Evolutionary conservation across 352 stramenopile species (phyloP), one percentile per base, ranked within the genome.

Genomic region (Blastocystis sp.): DNA sequence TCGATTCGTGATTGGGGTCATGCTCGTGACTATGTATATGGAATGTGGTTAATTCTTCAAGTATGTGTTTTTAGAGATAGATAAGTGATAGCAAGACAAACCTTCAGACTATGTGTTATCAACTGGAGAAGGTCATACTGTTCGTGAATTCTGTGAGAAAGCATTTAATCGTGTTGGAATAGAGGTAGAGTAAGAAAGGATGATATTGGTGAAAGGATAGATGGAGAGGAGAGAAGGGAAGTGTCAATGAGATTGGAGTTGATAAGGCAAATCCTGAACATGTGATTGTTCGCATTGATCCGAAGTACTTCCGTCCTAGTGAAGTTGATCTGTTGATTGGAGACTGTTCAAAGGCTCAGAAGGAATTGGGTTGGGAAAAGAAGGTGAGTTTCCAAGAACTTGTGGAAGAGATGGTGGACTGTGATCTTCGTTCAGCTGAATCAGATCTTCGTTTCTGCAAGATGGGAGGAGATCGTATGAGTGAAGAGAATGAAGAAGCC

Each of bases 11-110:
- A 99, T 92, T 99, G 96, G 96, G 96, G 96, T 87, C 95, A 98
- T 90, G 96, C 96, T 21, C 92, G 93, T 69, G 96, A 99, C 91
- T 99, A 98, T 88, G 94, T 98, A 52, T 92, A 98, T 88, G 97
- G 95, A 81, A 99, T 99, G 96, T 99, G 96, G 96, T 93, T 92
- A 81, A 99, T 99, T 94, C 91, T 98, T 39, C 96, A 98, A 91
- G 61, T 73, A 46, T 19, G 12, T 19, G 32, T 49, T 7, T 9
- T 49, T 11, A 73, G 12, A 0, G 32, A 12, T 12, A 39, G 24
- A 9, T 73, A 39, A 73, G 2, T 9, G 69, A 24, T 86, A 91
- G 66, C 88, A 92, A 63, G 93, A 96, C 58, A 90, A 91, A 73
- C 88, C 93, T 54, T 93, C 95, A 89, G 93, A 96, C 89, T 96